Conservation (phyloP, 2,329 filamentous ascomycete genomes). For the Ilyonectria mors-panacis region DNA sequence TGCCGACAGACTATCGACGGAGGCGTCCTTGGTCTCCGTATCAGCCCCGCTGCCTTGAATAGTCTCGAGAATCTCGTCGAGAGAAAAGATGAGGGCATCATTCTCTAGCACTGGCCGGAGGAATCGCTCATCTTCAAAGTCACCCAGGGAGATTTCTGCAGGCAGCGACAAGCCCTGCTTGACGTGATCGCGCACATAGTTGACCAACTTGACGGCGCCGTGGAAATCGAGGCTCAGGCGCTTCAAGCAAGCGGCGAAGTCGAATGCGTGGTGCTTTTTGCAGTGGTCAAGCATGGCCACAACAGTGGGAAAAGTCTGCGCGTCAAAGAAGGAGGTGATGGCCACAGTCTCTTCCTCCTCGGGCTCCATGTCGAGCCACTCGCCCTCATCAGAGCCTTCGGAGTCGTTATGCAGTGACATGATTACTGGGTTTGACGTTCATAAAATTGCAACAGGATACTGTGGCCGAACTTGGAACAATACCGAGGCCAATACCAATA, state of each 20-base stretch:
- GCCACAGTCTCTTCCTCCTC: constrained; percentile 75
- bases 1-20: constrained; percentile 57
- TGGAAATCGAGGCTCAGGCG: constrained; percentile 78
- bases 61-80: constrained; percentile 79
- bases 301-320: constrained; percentile 75
- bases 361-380: constrained; percentile 70
- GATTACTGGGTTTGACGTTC: constrained; percentile 42
- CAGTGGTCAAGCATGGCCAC: constrained; percentile 77
- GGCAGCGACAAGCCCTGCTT: constrained; percentile 64
- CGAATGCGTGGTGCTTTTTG: constrained; percentile 76
- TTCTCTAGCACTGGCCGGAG: constrained; percentile 90
- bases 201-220: constrained; percentile 81
- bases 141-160: constrained; percentile 70
- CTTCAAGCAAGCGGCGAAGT: constrained; percentile 74
- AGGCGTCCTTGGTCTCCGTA: constrained; percentile 51
- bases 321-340: constrained; percentile 78
- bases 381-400: constrained; percentile 59
- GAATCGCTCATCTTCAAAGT: constrained; percentile 84
- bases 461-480: constrained; percentile 1
- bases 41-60: constrained; percentile 59
- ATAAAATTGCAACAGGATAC: constrained; percentile 61
- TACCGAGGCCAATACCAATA: constrained; percentile 18
- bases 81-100: constrained; percentile 87
- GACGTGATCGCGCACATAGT: constrained; percentile 71
- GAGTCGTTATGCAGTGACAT: constrained; percentile 50